A percentile compares a stretch with the other conserved stretches of the same genome.
phyloP scores from a whole-genome alignment of 139 green algal species.

The Picochlorum sp. region DNA sequence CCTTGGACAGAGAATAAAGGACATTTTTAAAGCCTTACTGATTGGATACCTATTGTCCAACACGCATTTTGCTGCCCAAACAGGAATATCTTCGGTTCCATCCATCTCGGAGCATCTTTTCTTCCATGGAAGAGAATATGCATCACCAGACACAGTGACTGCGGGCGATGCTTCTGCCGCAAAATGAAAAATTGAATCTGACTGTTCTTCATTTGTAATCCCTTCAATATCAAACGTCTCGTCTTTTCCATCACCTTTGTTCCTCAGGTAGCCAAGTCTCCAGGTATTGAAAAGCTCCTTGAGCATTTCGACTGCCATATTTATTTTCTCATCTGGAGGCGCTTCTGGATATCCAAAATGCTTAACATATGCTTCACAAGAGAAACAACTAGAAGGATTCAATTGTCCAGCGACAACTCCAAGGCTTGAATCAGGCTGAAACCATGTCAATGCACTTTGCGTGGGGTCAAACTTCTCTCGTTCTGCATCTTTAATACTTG shows the following conservation, averaged over 20 bases:
- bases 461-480: slow-evolving; percentile 53
- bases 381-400: slow-evolving; percentile 63
- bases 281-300: slow-evolving; percentile 37
- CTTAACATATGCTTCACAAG: slow-evolving; percentile 64
- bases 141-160: slow-evolving; percentile 2
- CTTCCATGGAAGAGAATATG: slow-evolving; percentile 16
- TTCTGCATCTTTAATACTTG: slow-evolving; percentile 18
- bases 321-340: slow-evolving; percentile 42
- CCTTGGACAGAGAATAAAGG: slow-evolving; percentile 63
- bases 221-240: slow-evolving; percentile 2
- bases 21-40: slow-evolving; percentile 55
- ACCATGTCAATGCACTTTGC: slow-evolving; percentile 60
- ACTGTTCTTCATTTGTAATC: slow-evolving; percentile 1
- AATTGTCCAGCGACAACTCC: slow-evolving; percentile 55
- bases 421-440: slow-evolving; percentile 54
- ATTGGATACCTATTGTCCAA: slow-evolving; percentile 28
- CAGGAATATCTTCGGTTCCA: slow-evolving; percentile 39
- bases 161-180: not conserved
- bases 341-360: slow-evolving; percentile 25
- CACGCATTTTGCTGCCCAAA: slow-evolving; percentile 65
- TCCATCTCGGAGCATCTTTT: slow-evolving; percentile 11
- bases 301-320: slow-evolving; percentile 53
- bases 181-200: not conserved
- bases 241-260: not conserved
- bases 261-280: slow-evolving; percentile 8